These are phyloP conservation scores for Aleurites moluccanus DNA, from an alignment of 441 rosid species.

Conservation along the genomic window DNA sequence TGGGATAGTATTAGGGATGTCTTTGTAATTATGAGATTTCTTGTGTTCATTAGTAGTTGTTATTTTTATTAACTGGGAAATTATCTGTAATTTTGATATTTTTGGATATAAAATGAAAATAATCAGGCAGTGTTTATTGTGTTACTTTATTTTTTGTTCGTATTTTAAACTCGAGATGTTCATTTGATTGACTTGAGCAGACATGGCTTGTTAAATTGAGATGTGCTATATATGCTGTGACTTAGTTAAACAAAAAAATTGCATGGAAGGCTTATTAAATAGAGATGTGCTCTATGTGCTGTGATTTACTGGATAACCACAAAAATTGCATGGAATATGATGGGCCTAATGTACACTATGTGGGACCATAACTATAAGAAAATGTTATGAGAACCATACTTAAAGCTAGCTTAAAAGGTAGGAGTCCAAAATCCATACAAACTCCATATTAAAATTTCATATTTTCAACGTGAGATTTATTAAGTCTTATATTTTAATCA, in stretches of 20 bases:
- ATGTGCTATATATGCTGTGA: background rate
- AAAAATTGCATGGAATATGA: constrained; percentile 5
- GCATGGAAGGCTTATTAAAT: background rate
- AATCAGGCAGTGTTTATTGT: background rate
- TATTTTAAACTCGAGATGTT: background rate
- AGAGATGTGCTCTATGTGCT: background rate
- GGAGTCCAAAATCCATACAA: too few species aligned
- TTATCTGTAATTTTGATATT: background rate
- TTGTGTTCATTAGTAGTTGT: background rate
- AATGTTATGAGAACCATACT: too few species aligned
- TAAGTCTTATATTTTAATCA: too few species aligned
- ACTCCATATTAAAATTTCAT: too few species aligned
- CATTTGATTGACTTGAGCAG: background rate
- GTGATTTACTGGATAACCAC: background rate
- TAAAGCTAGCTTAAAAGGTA: too few species aligned
- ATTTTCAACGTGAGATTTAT: too few species aligned
- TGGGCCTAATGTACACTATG: constrained; percentile 1
- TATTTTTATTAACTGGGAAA: background rate
- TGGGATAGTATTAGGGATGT: background rate
- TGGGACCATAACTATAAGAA: constrained; percentile 1
- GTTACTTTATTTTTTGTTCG: background rate
- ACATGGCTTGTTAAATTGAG: background rate
- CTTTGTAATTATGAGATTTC: background rate
- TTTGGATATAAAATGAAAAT: background rate
- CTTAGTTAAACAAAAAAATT: background rate